Conservation (phyloP, 331 rosid genomes). For the Quercus tomentella region DNA sequence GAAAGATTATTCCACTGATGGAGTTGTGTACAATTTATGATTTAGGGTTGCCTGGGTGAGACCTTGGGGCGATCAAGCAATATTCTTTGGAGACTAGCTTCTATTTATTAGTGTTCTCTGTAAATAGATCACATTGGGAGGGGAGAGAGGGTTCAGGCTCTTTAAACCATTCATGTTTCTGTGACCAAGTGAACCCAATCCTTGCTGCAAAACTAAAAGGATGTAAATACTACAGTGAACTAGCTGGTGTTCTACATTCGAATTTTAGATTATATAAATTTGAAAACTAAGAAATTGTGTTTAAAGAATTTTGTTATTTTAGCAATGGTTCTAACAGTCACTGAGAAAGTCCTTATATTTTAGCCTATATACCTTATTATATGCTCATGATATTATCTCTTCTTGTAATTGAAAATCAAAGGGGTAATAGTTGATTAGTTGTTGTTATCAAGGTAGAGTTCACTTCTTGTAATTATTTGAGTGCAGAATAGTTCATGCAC, state of each 20-base stretch:
- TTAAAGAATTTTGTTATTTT: no score
- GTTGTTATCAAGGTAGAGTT: no score
- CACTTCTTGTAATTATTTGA: no score
- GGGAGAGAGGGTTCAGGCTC: background rate
- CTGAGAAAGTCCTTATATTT: background rate
- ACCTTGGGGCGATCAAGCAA: no score
- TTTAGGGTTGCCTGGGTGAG: no score
- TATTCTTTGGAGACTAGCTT: background rate
- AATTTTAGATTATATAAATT: background rate
- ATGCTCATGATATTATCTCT: background rate
- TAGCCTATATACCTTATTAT: background rate
- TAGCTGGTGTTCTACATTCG: background rate
- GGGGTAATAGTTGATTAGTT: no score
- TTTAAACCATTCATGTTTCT: background rate
- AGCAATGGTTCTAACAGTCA: background rate
- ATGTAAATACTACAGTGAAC: background rate
- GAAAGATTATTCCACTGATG: background rate
- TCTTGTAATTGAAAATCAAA: background rate
- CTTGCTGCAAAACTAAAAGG: conserved; percentile 2
- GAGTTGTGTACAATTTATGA: background rate
- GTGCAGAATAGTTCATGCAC: background rate
- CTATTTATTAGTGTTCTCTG: background rate
- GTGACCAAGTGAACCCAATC: background rate
- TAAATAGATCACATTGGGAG: background rate
- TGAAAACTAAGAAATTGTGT: no score